Percentiles rank a stretch among this genome's conserved stretches.
These are phyloP conservation scores for Epichloe glyceriae DNA, from an alignment of 2,329 filamentous ascomycete genomes.

Conservation along the genomic window DNA sequence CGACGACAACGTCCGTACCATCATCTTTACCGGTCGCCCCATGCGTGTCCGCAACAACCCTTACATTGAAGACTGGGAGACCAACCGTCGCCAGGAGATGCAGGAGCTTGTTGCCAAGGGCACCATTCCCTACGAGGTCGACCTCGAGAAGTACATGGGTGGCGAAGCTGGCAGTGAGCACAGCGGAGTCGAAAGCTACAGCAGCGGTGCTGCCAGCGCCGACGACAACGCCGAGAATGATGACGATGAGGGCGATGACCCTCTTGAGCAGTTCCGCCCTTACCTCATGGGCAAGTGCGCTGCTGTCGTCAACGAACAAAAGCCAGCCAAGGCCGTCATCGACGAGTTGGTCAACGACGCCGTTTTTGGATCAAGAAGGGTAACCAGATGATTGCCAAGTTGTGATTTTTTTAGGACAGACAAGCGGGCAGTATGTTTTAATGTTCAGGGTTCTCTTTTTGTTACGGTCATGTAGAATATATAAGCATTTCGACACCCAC, in stretches of 20 bases:
- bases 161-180: slow-evolving; percentile 51
- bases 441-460: slow-evolving; percentile 6
- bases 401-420: slow-evolving; percentile 32
- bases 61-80: slow-evolving; percentile 95
- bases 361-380: slow-evolving; percentile 55
- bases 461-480: slow-evolving; percentile 13
- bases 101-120: slow-evolving; percentile 84
- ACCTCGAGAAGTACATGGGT: slow-evolving; percentile 67
- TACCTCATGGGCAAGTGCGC: slow-evolving; percentile 96
- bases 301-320: slow-evolving; percentile 85
- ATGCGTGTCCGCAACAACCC: slow-evolving; percentile 85
- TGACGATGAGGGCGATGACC: slow-evolving; percentile 64
- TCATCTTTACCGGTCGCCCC: slow-evolving; percentile 96
- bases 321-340: slow-evolving; percentile 79
- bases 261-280: slow-evolving; percentile 81
- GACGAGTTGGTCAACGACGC: slow-evolving; percentile 89
- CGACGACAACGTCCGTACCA: slow-evolving; percentile 91
- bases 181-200: slow-evolving; percentile 42
- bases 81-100: slow-evolving; percentile 79
- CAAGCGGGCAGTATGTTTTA: not conserved
- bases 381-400: slow-evolving; percentile 55
- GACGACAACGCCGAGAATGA: slow-evolving; percentile 59
- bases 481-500: slow-evolving; percentile 4
- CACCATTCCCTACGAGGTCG: slow-evolving; percentile 83
- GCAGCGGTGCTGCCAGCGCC: slow-evolving; percentile 51